phyloP scores from a whole-genome alignment of 2,329 filamentous ascomycete genomes.

The Fusarium sp. region DNA sequence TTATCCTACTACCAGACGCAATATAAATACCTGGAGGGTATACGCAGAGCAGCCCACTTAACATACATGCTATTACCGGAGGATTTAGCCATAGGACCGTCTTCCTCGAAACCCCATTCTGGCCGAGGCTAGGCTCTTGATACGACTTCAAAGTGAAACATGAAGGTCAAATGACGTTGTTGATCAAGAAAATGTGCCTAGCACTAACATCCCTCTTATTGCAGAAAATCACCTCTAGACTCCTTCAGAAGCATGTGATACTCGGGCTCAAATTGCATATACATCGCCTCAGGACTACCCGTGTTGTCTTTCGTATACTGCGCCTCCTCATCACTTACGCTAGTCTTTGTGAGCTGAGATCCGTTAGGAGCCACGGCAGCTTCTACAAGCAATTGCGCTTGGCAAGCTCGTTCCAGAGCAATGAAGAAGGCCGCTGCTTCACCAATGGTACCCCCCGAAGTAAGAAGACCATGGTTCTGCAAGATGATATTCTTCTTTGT shows the following conservation, averaged over 20 bases:
- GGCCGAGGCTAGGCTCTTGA: no score
- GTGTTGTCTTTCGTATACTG: constrained; percentile 47
- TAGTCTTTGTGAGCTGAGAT: constrained; percentile 46
- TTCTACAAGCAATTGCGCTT: constrained; percentile 74
- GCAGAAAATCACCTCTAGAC: constrained; percentile 32
- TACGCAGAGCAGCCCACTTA: no score
- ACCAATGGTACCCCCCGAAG: constrained; percentile 74
- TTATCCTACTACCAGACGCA: no score
- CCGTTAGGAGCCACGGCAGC: constrained; percentile 58
- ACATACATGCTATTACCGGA: neutral
- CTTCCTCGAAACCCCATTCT: no score
- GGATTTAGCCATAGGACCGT: constrained; percentile 4
- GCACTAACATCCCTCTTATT: no score
- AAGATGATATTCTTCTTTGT: constrained; percentile 70
- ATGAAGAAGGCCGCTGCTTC: constrained; percentile 78
- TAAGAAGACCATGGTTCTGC: constrained; percentile 76
- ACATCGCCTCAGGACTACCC: constrained; percentile 41
- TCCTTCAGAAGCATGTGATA: constrained; percentile 32
- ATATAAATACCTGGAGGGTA: no score
- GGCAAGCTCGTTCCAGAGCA: constrained; percentile 73
- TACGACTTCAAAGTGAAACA: no score
- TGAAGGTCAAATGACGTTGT: no score
- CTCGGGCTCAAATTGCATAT: constrained; percentile 43
- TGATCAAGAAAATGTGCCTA: no score
- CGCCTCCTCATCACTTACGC: constrained; percentile 56